Conservation (phyloP, 2,329 filamentous ascomycete genomes). For the Botrytis galanthina region DNA sequence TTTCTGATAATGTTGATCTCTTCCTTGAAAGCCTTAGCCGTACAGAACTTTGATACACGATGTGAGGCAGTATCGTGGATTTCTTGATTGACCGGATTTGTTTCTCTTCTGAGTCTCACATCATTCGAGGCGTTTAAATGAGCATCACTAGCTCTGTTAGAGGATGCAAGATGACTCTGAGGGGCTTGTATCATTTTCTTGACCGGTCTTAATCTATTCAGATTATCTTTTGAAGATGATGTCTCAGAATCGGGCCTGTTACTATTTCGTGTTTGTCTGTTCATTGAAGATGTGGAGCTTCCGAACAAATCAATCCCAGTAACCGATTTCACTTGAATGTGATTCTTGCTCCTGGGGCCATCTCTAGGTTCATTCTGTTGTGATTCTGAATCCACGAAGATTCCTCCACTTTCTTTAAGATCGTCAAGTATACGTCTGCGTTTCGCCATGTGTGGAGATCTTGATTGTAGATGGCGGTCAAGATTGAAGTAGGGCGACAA, state of each 20-base stretch:
- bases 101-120: slow-evolving; percentile 7
- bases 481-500: slow-evolving; percentile 35
- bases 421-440: slow-evolving; percentile 29
- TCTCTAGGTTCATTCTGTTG: background rate
- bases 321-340: slow-evolving; percentile 14
- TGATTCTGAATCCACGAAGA: background rate
- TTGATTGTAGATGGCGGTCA: slow-evolving; percentile 30
- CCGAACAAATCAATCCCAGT: slow-evolving; percentile 29
- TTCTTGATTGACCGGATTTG: background rate
- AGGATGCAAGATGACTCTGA: background rate
- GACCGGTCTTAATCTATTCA: background rate
- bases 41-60: slow-evolving; percentile 14
- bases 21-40: slow-evolving; percentile 13
- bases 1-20: background rate
- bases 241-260: too few species aligned
- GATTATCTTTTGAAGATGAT: background rate
- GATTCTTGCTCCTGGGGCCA: background rate
- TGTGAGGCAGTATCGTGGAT: slow-evolving; percentile 17
- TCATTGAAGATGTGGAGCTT: background rate
- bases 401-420: slow-evolving; percentile 26
- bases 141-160: too few species aligned
- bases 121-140: background rate
- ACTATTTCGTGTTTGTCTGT: background rate
- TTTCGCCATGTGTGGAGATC: slow-evolving; percentile 21
- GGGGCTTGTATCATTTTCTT: background rate